A percentile compares a stretch with the other conserved stretches of the same genome.
These are phyloP conservation scores for Erysimum cheiri DNA, from an alignment of 441 rosid genomes.

Conservation along the genomic window DNA sequence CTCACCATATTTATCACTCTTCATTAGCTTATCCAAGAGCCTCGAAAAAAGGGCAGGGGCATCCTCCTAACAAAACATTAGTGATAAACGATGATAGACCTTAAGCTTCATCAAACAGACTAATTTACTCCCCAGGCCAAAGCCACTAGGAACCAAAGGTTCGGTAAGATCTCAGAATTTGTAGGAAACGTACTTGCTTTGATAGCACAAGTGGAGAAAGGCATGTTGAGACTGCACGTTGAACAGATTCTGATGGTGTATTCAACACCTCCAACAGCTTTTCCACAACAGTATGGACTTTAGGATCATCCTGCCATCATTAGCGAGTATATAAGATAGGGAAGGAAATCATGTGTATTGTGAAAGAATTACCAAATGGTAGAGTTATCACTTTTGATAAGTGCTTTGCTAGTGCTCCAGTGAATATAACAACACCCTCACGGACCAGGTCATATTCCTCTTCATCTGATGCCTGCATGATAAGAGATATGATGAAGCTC, in stretches of 20 bases:
- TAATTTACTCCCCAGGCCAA: slow-evolving; percentile 14
- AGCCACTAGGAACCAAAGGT: slow-evolving; percentile 10
- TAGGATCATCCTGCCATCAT: slow-evolving; percentile 91
- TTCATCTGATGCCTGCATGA: slow-evolving; percentile 88
- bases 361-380: not conserved
- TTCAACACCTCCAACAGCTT: slow-evolving; percentile 96
- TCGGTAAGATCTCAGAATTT: slow-evolving; percentile 17
- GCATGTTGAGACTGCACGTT: slow-evolving; percentile 93
- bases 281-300: slow-evolving; percentile 91
- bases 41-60: slow-evolving; percentile 78
- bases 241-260: slow-evolving; percentile 99
- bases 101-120: slow-evolving; percentile 13
- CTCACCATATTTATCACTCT: slow-evolving; percentile 96
- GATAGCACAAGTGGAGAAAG: slow-evolving; percentile 92
- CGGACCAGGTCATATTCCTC: slow-evolving; percentile 95
- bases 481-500: slow-evolving; percentile 17
- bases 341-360: slow-evolving; percentile 3
- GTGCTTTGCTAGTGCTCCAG: slow-evolving; percentile 98
- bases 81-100: slow-evolving; percentile 11
- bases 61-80: slow-evolving; percentile 63
- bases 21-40: slow-evolving; percentile 86
- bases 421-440: slow-evolving; percentile 98
- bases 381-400: slow-evolving; percentile 69
- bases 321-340: slow-evolving; percentile 33
- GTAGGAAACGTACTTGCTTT: slow-evolving; percentile 64